Percentiles rank a stretch among this genome's conserved stretches.
These are phyloP conservation scores for Inga laurina DNA, from an alignment of 306 rosid genomes.

Conservation along the genomic window DNA sequence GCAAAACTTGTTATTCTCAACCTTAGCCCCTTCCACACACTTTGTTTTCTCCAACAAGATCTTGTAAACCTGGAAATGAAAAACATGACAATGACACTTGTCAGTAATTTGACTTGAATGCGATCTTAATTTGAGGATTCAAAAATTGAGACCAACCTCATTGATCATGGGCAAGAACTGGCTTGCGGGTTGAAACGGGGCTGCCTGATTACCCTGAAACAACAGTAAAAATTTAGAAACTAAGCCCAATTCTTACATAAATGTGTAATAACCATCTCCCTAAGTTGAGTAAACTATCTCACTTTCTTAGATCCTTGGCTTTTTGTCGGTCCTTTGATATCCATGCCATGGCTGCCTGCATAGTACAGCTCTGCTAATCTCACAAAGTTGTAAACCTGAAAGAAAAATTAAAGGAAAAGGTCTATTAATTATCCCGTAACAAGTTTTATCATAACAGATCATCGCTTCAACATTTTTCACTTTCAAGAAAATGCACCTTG, in stretches of 20 bases:
- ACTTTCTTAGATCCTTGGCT: slow-evolving; percentile 42
- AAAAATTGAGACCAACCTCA: slow-evolving; percentile 56
- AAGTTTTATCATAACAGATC: not conserved
- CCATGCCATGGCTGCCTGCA: slow-evolving; percentile 99
- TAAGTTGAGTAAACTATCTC: slow-evolving; percentile 5
- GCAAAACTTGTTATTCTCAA: slow-evolving; percentile 90
- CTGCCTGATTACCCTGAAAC: slow-evolving; percentile 60
- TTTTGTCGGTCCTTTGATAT: slow-evolving; percentile 86
- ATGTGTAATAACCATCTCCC: not conserved
- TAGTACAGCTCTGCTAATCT: slow-evolving; percentile 76
- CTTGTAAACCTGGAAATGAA: slow-evolving; percentile 56
- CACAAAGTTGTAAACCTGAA: slow-evolving; percentile 76
- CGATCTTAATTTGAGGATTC: not conserved
- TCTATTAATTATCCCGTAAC: not conserved
- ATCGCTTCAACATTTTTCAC: not conserved
- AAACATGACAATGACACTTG: not conserved
- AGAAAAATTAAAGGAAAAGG: not conserved
- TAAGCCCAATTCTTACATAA: not conserved
- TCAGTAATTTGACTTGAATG: not conserved
- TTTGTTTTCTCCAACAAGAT: slow-evolving; percentile 69
- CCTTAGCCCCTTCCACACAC: slow-evolving; percentile 71
- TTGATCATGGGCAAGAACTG: slow-evolving; percentile 81
- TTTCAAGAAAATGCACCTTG: slow-evolving; percentile 63
- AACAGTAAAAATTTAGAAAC: slow-evolving; percentile 18
- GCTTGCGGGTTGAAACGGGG: slow-evolving; percentile 74